Conservation (phyloP, 1,139 yeast species). For the Protomyces gravidus region DNA sequence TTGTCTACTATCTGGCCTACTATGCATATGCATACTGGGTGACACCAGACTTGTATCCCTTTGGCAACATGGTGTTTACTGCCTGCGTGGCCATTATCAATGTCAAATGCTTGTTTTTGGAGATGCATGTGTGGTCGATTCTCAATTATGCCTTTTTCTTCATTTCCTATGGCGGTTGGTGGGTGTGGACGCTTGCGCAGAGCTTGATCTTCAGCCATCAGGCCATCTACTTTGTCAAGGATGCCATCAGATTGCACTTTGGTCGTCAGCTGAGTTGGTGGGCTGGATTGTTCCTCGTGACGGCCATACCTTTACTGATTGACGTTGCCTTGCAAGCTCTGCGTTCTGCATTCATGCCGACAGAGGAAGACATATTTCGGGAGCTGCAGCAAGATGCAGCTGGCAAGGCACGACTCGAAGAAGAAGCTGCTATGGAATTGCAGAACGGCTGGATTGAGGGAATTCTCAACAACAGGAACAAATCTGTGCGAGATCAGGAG, state of each 20-base stretch:
- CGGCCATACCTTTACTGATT: constrained; percentile 53
- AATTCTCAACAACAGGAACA: constrained; percentile 4
- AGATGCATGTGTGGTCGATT: constrained; percentile 76
- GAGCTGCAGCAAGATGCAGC: constrained; percentile 66
- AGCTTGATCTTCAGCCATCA: constrained; percentile 61
- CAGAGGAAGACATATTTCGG: constrained; percentile 75
- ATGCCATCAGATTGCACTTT: constrained; percentile 63
- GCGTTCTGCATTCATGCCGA: constrained; percentile 56
- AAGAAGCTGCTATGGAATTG: constrained; percentile 65
- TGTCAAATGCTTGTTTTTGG: constrained; percentile 72
- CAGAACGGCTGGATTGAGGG: constrained; percentile 63
- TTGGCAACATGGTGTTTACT: constrained; percentile 72
- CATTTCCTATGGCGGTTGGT: constrained; percentile 82
- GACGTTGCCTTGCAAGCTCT: constrained; percentile 62
- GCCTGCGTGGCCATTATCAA: constrained; percentile 68
- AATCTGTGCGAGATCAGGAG: background rate
- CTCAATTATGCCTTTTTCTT: constrained; percentile 63
- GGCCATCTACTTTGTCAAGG: constrained; percentile 65
- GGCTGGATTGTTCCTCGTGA: constrained; percentile 60
- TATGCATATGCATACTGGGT: constrained; percentile 58
- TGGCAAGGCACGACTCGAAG: constrained; percentile 66
- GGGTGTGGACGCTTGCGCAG: constrained; percentile 75
- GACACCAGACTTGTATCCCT: constrained; percentile 53
- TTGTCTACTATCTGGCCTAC: constrained; percentile 52
- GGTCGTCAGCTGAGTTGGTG: constrained; percentile 82